Evolutionary conservation across 306 rosid genomes (phyloP), one percentile per base, ranked within the genome.

Genomic region (Bauhinia variegata): DNA sequence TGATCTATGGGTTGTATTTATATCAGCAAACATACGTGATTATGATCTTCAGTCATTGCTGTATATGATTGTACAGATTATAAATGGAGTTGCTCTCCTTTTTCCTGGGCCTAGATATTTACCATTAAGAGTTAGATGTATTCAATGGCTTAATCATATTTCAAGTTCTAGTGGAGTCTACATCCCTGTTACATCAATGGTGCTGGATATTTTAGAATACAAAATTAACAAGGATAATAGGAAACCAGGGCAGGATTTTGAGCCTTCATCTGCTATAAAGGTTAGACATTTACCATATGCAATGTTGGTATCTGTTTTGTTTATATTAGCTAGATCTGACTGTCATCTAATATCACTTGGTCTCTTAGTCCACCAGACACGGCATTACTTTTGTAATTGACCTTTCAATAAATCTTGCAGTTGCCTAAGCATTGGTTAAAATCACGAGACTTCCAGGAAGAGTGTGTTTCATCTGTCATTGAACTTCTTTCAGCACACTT

Each of bases 91-190:
- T 75, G 86, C 87, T 60, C 66, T 78, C 50, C 65, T 93, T 77
- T 93, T 90, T 83, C 83, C 87, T 34, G 97, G 99, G 52, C 95
- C 96, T 49, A 93, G 97, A 86, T 93, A 93, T 85, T 83, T 93
- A 73, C 99, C 99, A 30, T 78, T 88, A 57, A 88, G 95, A 83
- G 67, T 90, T 68, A 84, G 80, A 80, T 93, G 97, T 80, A 75
- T 93, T 78, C 87, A 80, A 37, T 93, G 96, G 99, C 82, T 88
- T 72, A 93, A 88, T 88, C 60, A 70, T 60, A 91, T 93, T 56
- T 84, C 99, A 34, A 68, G 76, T 62, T 86, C 95, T 42, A 83
- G 85, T 73, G 96, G 97, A 53, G 65, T 85, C 83, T 93, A 88
- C 85, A 90, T 90, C 56, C 96, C 97, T 57, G 84, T 93, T 82